Base-by-base conservation (phyloP, 2,329 filamentous ascomycete species). In the Chalaropsis thielavioides region DNA sequence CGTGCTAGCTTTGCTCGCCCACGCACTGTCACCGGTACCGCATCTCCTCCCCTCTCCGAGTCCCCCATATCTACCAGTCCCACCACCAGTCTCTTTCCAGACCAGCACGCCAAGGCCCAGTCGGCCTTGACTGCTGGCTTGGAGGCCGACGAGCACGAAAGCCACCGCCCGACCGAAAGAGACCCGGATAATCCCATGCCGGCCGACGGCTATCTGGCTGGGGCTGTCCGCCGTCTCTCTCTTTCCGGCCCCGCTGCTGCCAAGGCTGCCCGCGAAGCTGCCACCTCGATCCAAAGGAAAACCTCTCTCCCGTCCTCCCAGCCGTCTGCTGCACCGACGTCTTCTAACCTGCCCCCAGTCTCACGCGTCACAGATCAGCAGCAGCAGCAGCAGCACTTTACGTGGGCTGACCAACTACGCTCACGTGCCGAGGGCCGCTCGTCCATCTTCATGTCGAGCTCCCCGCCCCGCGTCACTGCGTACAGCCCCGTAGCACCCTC, bases 321-420 rank as follows among this genome's bases (percentile, higher is more conserved):
- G 46, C 46, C 62, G 43, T 8, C 44, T 19, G 44, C 64, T 7
- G 17, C 49, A 31, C 6, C 19, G 38, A 40, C 22, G 31, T 61
- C 61, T 46, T 66, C 54, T 66, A 63, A 61, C 40, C 56, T 24
- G 31, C 35, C 31, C 61, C 64, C 59, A 62, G 46, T 58, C 38
- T 38, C 54, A 15, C 65, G 62, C 27, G 27, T 24, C 44, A 41
- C 49, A 63, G 44, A 62, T 54, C 65, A 64, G 76, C 77, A 83
- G 92, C 88, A 90, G 81, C 90, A 94, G 72, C 90, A 94, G 72
- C 73, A 75, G 81, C 90, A 89, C 75, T 96, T 95, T 82, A 95
- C 95, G 78, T 96, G 92, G 88, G 90, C 90, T 73, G 92, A 96
- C 79, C 92, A 95, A 79, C 85, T 96, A 80, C 90, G 91, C 76